These are phyloP conservation scores for Coemansia sp. DNA, from an alignment of 192 early-diverging fungal species.

Conservation along the genomic window DNA sequence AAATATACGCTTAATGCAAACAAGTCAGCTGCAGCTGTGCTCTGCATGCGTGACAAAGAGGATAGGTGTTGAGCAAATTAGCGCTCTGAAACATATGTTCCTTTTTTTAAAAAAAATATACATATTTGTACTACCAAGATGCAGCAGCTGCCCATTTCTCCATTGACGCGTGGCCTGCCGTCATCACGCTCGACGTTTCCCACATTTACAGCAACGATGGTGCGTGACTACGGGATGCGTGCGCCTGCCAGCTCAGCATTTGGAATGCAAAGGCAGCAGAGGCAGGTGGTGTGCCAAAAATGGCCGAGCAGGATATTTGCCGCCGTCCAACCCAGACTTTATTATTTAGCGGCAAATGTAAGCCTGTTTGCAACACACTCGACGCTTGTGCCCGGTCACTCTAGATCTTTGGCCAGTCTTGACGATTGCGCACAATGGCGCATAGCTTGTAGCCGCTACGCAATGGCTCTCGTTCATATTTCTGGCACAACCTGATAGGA, in stretches of 20 bases:
- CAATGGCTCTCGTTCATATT: not conserved
- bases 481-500: not conserved
- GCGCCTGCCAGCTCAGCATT: not conserved
- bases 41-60: not conserved
- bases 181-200: not conserved
- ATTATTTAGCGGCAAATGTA: not conserved
- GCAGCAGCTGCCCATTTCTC: not conserved
- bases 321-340: not conserved
- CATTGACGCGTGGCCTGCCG: not conserved
- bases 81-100: not conserved
- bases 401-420: not conserved
- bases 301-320: slow-evolving; percentile 4
- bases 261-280: not conserved
- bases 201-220: not conserved
- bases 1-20: not conserved
- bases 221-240: slow-evolving; percentile 1
- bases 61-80: not conserved
- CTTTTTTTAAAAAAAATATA: no score
- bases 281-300: not conserved
- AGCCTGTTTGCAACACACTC: not conserved
- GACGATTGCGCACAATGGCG: not conserved
- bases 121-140: no score
- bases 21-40: not conserved
- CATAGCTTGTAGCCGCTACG: not conserved
- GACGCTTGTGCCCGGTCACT: not conserved